Evolutionary conservation across 768 basidiomycete genomes (phyloP), one percentile per base, ranked within the genome.

Genomic region (Termitomyces sp.): DNA sequence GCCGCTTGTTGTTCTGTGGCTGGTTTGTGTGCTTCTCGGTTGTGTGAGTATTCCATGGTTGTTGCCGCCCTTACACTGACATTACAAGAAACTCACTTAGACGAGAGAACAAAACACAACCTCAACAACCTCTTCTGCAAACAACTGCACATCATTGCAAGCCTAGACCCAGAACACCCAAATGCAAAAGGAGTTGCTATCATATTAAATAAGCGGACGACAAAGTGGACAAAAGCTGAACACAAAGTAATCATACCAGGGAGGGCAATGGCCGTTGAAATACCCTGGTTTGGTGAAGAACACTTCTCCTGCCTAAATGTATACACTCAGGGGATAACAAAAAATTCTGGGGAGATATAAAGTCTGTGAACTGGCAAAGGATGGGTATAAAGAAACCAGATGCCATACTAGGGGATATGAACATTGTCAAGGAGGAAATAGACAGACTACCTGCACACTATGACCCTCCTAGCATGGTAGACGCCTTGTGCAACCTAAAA

Each of bases 401-500:
- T 33, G 9, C 73, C 0, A 52, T 78, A 27, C 39, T 72, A 0
- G 75, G 76, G 0, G 75, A 81, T 54, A 71, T 72, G 39, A 80
- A 81, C 56, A 27, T 78, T 0, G 69, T 72, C 0, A 74, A 79
- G 50, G 70, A 75, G 0, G 22, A 58, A 0, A 53, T 76, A 0
- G 76, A 75, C 66, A 33, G 70, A 63, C 2, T 70, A 57, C 0
- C 59, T 54, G 0, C 66, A 32, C 15, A 75, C 52, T n/a, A 66
- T 51, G 1, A 40, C 62, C 0, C 60, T 56, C 3, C 16, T 16
- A 0, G 46, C 40, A 0, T 31, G 5, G 13, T 12, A 39, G 11
- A 39, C 38, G 38, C 33, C 2, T 45, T 52, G 1, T 60, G 54
- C 56, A 35, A 11, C 31, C 42, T 52, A 16, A 56, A 56, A 47